Percentiles rank a stretch among this genome's conserved stretches.
Conservation (phyloP, 176 grass and related monocot genomes). For the Poa pratensis region DNA sequence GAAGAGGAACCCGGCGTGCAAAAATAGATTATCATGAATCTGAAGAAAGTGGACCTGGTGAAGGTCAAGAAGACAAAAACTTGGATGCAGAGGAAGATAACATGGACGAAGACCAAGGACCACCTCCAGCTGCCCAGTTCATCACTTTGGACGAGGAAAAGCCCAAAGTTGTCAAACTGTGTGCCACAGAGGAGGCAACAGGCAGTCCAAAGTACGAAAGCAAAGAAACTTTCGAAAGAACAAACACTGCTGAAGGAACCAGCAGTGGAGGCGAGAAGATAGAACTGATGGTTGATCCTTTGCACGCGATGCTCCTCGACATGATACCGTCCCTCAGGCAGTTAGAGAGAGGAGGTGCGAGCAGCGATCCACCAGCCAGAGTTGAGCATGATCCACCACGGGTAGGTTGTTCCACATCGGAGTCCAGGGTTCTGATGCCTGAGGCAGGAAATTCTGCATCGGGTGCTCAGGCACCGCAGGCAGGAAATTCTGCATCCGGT, state of each 20-base stretch:
- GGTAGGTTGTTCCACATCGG: conserved; percentile 13
- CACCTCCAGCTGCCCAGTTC: conserved; percentile 48
- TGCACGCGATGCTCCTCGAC: conserved; percentile 88
- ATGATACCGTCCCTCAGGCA: conserved; percentile 76
- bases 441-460: conserved; percentile 28
- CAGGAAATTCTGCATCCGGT: conserved; percentile 11
- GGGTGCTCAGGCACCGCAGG: conserved; percentile 1
- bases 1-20: conserved; percentile 51
- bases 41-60: conserved; percentile 48
- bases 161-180: conserved; percentile 21
- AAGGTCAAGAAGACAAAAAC: conserved; percentile 46
- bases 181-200: background rate
- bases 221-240: conserved; percentile 39
- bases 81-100: conserved; percentile 27
- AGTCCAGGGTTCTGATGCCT: conserved; percentile 6
- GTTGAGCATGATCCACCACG: conserved; percentile 13
- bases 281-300: conserved; percentile 82
- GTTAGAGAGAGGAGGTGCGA: conserved; percentile 30
- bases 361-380: background rate
- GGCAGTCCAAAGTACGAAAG: conserved; percentile 31
- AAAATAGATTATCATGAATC: conserved; percentile 57
- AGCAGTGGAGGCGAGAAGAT: conserved; percentile 51
- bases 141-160: conserved; percentile 45
- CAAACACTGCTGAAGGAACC: conserved; percentile 36
- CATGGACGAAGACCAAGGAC: conserved; percentile 24